A percentile compares a stretch with the other conserved stretches of the same genome.
These are phyloP conservation scores for Oryza longistaminata DNA, from an alignment of 176 grass and related monocot species.

Conservation along the genomic window DNA sequence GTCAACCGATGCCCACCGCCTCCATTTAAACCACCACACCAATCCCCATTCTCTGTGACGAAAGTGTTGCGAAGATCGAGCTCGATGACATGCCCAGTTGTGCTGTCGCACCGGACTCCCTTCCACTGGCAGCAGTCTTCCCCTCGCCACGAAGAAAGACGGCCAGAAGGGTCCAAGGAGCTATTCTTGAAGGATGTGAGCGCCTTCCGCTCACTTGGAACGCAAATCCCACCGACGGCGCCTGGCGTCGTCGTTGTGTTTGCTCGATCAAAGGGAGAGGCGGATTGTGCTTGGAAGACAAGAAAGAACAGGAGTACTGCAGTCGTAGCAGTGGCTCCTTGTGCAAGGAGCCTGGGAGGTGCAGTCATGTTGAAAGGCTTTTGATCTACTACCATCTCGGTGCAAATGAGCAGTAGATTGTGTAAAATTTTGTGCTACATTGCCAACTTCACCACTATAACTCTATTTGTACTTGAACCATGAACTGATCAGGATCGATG, in stretches of 20 bases:
- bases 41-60: too few relatives aligned
- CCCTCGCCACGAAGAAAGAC: neutral
- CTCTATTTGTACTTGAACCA: too few relatives aligned
- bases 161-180: too few relatives aligned
- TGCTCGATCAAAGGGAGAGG: neutral
- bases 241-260: neutral
- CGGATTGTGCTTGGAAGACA: neutral
- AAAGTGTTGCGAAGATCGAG: constrained; percentile 9
- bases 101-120: constrained; percentile 4
- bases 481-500: too few relatives aligned
- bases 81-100: constrained; percentile 20
- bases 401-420: too few relatives aligned
- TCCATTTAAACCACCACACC: too few relatives aligned
- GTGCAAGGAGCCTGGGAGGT: neutral
- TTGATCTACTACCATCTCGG: neutral
- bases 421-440: too few relatives aligned
- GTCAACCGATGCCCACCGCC: too few relatives aligned
- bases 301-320: neutral
- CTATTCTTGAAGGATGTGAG: neutral
- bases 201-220: neutral
- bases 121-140: constrained; percentile 28
- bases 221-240: neutral
- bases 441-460: too few relatives aligned
- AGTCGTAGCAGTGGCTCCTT: neutral
- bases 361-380: neutral